A percentile compares a stretch with the other conserved stretches of the same genome.
Evolutionary conservation across 2,329 filamentous ascomycete genomes (phyloP).

Genomic region (Aaosphaeria arxii): DNA sequence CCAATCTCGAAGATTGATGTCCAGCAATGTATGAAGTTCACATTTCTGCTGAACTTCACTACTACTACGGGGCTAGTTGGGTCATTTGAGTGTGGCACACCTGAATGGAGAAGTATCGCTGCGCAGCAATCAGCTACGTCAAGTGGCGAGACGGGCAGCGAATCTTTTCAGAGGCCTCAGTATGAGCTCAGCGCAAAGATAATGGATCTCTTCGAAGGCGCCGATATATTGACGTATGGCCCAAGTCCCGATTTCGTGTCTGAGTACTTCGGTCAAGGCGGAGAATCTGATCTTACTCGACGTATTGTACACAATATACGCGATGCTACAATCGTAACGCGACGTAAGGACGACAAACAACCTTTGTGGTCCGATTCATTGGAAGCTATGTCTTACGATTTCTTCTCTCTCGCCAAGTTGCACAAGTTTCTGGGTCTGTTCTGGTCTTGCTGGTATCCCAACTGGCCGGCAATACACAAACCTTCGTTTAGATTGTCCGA

Average conservation of each 20-base stretch:
- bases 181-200: no score
- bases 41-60: not conserved
- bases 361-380: not conserved
- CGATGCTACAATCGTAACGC: not conserved
- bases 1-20: no score
- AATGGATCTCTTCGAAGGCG: not conserved
- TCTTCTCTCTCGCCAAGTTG: conserved; percentile 1
- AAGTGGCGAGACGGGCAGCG: not conserved
- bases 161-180: no score
- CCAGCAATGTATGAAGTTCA: no score
- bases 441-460: conserved; percentile 5
- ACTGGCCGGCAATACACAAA: conserved; percentile 3
- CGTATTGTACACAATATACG: not conserved
- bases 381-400: conserved; percentile 2
- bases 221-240: not conserved
- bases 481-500: not conserved
- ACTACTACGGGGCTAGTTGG: not conserved
- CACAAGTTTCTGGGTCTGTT: conserved; percentile 1
- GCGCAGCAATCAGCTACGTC: not conserved
- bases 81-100: not conserved
- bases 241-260: no score
- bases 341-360: not conserved
- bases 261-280: no score
- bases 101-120: not conserved
- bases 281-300: no score